phyloP scores from a whole-genome alignment of 192 early-diverging fungal species.

The Umbelopsis vinacea region DNA sequence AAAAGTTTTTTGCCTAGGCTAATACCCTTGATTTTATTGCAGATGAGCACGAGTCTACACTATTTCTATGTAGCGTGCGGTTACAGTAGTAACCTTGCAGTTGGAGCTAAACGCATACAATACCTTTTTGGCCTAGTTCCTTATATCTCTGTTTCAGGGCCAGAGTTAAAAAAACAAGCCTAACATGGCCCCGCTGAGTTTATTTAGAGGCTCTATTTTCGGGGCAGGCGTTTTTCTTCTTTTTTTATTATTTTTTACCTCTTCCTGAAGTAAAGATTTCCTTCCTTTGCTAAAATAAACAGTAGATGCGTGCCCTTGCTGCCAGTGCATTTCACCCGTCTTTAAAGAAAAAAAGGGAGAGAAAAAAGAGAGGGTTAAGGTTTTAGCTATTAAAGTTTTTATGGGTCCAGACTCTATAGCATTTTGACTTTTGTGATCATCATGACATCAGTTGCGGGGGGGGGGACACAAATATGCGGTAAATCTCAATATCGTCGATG shows the following conservation, averaged over 20 bases:
- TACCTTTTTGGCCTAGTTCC: constrained; percentile 15
- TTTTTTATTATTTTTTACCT: no score
- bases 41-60: constrained; percentile 40
- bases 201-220: constrained; percentile 3
- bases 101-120: constrained; percentile 1
- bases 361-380: neutral
- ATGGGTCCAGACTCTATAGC: constrained; percentile 17
- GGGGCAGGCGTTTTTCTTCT: constrained; percentile 1
- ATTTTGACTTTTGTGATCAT: constrained; percentile 24
- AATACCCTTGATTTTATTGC: neutral
- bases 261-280: no score
- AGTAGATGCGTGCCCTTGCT: no score
- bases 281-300: no score
- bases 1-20: no score
- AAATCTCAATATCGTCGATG: neutral
- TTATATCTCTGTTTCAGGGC: constrained; percentile 14
- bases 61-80: constrained; percentile 34
- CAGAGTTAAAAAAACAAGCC: neutral
- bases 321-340: no score
- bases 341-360: neutral
- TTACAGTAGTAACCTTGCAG: constrained; percentile 2
- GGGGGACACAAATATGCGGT: neutral
- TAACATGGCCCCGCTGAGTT: constrained; percentile 1
- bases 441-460: constrained; percentile 8
- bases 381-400: neutral